phyloP scores from a whole-genome alignment of 1,139 yeast species.

The Lodderomyces jiufengensis region DNA sequence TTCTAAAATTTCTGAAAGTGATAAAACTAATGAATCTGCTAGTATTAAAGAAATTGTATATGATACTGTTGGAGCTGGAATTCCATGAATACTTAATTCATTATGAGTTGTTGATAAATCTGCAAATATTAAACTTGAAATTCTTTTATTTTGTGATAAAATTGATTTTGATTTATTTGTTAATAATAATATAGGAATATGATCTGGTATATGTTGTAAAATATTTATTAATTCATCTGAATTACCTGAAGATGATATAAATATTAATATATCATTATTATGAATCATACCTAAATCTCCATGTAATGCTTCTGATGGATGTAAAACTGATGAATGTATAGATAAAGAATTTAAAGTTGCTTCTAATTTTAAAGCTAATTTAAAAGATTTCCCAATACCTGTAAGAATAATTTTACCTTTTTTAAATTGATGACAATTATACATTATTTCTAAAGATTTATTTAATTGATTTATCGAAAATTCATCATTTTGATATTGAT shows the following conservation, averaged over 20 bases:
- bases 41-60: conserved; percentile 73
- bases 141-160: conserved; percentile 42
- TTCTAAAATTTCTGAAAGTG: conserved; percentile 66
- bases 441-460: conserved; percentile 49
- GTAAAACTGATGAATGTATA: conserved; percentile 62
- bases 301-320: conserved; percentile 86
- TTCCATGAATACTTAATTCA: conserved; percentile 69
- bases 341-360: conserved; percentile 83
- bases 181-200: conserved; percentile 56
- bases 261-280: conserved; percentile 58
- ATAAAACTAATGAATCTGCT: conserved; percentile 76
- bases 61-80: conserved; percentile 86
- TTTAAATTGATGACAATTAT: conserved; percentile 38
- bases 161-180: conserved; percentile 56
- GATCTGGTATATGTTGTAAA: conserved; percentile 53
- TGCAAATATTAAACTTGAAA: conserved; percentile 55
- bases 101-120: conserved; percentile 54
- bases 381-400: conserved; percentile 83
- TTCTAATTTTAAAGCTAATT: conserved; percentile 72
- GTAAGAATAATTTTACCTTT: conserved; percentile 71
- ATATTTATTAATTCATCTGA: conserved; percentile 70
- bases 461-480: conserved; percentile 50
- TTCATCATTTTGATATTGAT: conserved; percentile 30
- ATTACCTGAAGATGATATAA: conserved; percentile 79
- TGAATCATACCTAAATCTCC: conserved; percentile 80